Evolutionary conservation across 2,329 filamentous ascomycete species (phyloP), one percentile per base, ranked within the genome.

Genomic region (Cladosporium sp.): DNA sequence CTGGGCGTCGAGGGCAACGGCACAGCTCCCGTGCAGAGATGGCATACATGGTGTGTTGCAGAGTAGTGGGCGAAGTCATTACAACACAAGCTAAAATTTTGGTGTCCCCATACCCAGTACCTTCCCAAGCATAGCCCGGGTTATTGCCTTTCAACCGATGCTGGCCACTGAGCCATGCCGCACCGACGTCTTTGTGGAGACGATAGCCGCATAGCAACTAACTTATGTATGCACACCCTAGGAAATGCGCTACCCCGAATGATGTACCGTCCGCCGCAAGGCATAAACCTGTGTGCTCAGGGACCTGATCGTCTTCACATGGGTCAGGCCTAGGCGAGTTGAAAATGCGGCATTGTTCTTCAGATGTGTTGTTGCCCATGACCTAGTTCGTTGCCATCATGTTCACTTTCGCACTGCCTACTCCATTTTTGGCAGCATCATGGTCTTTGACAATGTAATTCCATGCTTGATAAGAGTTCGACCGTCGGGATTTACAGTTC

Each of bases 241-340:
- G 61, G 31, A 29, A 26, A 29, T 63, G 50, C 61, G 61, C 61
- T 63, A 63, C 50, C 61, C 61, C 61, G 35, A 63, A 63, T 56
- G 50, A 63, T 56, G 49, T 55, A 55, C 50, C 33, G 50, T 63
- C 61, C 61, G 61, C 61, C 61, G 35, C 35, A 44, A 40, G 56
- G 61, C 61, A 63, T 63, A 63, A 50, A 26, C 61, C 61, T 28
- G 29, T 52, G 26, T 31, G 60, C 49, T 44, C 50, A 26, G 56
- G 56, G 35, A 59, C 33, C 33, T 50, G 46, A 62, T 62, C 50
- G 50, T 55, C 61, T 44, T 56, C 61, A 63, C 61, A 63, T 63
- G 61, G 61, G 61, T 63, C 37, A 52, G 35, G 61, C 46, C 50
- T 63, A 63, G 61, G 61, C 61, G 61, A 63, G 35, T 56, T 53